Conservation (phyloP, 176 grass and related monocot genomes). For the Phragmites australis region DNA sequence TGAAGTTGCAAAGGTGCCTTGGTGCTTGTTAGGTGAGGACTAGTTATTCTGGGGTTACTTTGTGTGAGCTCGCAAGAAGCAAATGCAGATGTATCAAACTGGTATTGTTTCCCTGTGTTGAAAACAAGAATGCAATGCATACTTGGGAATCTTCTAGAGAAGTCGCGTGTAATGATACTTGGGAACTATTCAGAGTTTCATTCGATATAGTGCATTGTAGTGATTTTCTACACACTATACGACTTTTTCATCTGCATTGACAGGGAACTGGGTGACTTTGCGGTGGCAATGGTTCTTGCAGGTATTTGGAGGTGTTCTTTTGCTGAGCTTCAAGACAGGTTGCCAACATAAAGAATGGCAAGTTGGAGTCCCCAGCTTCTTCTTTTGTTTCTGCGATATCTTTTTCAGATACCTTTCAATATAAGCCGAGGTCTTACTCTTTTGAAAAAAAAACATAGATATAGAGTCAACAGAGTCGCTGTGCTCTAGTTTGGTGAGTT, state of each 20-base stretch:
- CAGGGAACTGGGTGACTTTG: neutral
- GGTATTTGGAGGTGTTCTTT: neutral
- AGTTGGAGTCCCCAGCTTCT: too few relatives aligned
- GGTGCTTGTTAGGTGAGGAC: slow-evolving; percentile 31
- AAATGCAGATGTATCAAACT: too few relatives aligned
- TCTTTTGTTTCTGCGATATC: too few relatives aligned
- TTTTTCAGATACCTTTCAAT: too few relatives aligned
- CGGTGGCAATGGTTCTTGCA: neutral
- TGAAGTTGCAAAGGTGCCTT: slow-evolving; percentile 14
- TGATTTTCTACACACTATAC: too few relatives aligned
- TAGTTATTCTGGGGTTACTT: slow-evolving; percentile 22
- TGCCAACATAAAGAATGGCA: too few relatives aligned
- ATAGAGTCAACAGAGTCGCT: too few relatives aligned
- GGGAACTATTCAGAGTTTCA: too few relatives aligned
- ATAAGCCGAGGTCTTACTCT: too few relatives aligned
- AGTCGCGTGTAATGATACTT: neutral
- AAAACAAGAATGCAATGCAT: neutral
- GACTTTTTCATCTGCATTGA: neutral
- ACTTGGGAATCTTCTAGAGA: neutral
- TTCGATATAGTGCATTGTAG: too few relatives aligned
- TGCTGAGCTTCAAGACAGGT: too few relatives aligned
- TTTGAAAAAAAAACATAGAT: too few relatives aligned
- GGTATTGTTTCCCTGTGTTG: neutral
- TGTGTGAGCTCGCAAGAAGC: slow-evolving; percentile 24
- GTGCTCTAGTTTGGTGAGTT: neutral